phyloP scores from a whole-genome alignment of 1,284 basidiomycete genomes.

The Ganoderma resinaceum region DNA sequence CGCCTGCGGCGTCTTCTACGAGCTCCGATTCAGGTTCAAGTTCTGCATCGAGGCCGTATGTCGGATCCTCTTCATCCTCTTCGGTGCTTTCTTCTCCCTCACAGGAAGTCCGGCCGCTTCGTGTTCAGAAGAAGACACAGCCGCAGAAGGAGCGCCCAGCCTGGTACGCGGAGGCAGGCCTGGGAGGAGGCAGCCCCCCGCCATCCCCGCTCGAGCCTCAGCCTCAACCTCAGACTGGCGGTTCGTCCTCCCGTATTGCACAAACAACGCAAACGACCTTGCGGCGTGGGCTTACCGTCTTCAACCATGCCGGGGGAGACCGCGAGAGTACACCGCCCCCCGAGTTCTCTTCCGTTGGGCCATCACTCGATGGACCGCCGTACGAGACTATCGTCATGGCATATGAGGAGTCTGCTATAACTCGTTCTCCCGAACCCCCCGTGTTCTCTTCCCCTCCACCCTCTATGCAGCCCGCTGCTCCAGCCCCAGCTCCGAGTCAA shows the following conservation, averaged over 20 bases:
- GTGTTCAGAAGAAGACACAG: conserved; percentile 38
- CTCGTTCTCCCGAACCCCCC: conserved; percentile 1
- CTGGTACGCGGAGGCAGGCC: conserved; percentile 41
- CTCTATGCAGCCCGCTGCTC: neutral
- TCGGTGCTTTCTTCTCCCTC: conserved; percentile 21
- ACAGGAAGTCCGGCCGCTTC: conserved; percentile 33
- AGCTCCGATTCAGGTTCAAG: conserved; percentile 1
- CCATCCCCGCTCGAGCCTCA: conserved; percentile 1
- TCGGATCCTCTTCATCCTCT: conserved; percentile 10
- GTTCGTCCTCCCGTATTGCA: conserved; percentile 2
- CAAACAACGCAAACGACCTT: conserved; percentile 7
- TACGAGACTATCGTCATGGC: conserved; percentile 43
- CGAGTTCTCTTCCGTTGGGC: conserved; percentile 48
- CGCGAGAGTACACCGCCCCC: conserved; percentile 47
- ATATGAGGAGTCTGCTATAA: conserved; percentile 30
- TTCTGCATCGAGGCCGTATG: conserved; percentile 7
- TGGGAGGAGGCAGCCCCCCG: conserved; percentile 20
- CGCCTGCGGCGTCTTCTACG: conserved; percentile 1
- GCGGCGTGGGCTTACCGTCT: conserved; percentile 21
- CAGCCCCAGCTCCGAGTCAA: neutral
- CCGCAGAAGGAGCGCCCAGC: conserved; percentile 39
- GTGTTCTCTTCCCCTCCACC: conserved; percentile 11
- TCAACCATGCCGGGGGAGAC: conserved; percentile 13
- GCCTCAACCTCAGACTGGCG: neutral
- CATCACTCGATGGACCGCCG: conserved; percentile 48